A percentile compares a stretch with the other conserved stretches of the same genome.
Conservation (phyloP, 2,329 filamentous ascomycete genomes). For the Venturia nashicola region DNA sequence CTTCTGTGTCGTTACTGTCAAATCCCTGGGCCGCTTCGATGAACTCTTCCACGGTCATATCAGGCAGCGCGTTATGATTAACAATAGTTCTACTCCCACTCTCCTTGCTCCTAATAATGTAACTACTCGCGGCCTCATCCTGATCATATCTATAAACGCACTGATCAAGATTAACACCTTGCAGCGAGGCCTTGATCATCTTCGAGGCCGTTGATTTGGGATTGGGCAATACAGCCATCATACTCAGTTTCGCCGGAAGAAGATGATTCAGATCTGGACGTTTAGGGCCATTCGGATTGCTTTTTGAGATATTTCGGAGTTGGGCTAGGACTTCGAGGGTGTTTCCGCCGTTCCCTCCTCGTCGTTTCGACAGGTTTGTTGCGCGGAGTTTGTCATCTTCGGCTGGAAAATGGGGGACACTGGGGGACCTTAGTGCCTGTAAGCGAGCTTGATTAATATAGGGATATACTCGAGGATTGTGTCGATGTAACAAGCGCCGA, state of each 20-base stretch:
- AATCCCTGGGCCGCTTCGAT: slow-evolving; percentile 29
- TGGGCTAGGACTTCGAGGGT: slow-evolving; percentile 59
- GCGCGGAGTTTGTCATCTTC: slow-evolving; percentile 67
- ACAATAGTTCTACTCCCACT: slow-evolving; percentile 57
- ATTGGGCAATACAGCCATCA: slow-evolving; percentile 41
- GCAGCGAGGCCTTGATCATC: slow-evolving; percentile 44
- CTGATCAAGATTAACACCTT: slow-evolving; percentile 35
- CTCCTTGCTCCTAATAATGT: slow-evolving; percentile 50
- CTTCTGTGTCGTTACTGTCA: not conserved
- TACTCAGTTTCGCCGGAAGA: slow-evolving; percentile 19
- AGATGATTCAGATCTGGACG: slow-evolving; percentile 3
- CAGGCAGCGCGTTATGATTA: slow-evolving; percentile 54
- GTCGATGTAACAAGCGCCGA: slow-evolving; percentile 59
- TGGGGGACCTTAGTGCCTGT: slow-evolving; percentile 21
- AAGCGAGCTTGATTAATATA: not conserved
- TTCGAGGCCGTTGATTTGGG: slow-evolving; percentile 36
- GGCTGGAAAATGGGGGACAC: slow-evolving; percentile 51
- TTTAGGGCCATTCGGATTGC: not conserved
- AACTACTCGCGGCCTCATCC: slow-evolving; percentile 51
- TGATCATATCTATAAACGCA: slow-evolving; percentile 48
- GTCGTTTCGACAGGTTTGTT: slow-evolving; percentile 42
- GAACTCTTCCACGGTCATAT: slow-evolving; percentile 57
- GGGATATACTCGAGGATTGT: slow-evolving; percentile 49
- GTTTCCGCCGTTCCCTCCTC: slow-evolving; percentile 64
- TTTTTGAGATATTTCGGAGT: slow-evolving; percentile 23